Evolutionary conservation across 2,329 filamentous ascomycete genomes (phyloP).

Genomic region (Alternaria rosae): DNA sequence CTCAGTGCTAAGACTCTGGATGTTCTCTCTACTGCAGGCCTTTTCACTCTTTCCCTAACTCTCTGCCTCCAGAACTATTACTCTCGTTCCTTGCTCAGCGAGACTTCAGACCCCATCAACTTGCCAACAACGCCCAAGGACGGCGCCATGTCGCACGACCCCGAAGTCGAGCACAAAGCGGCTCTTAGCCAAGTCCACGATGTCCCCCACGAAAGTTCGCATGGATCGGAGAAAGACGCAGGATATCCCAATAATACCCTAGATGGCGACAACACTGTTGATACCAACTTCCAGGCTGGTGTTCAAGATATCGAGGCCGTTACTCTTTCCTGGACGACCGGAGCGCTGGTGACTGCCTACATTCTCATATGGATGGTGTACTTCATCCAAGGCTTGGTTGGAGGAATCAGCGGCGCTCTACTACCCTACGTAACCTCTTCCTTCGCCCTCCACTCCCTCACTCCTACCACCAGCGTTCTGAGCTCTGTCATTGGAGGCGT

Average conservation of each 20-base stretch:
- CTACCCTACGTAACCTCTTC: slow-evolving; percentile 47
- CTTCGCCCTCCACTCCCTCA: slow-evolving; percentile 41
- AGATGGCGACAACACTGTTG: background rate
- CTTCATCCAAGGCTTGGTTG: slow-evolving; percentile 55
- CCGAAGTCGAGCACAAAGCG: background rate
- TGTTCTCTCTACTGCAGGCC: background rate
- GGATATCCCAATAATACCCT: background rate
- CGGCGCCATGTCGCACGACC: background rate
- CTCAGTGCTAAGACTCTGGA: background rate
- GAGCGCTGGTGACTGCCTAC: slow-evolving; percentile 6
- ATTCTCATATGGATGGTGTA: slow-evolving; percentile 19
- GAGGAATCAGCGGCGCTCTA: slow-evolving; percentile 48
- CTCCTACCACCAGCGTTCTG: slow-evolving; percentile 42
- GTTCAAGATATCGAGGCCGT: slow-evolving; percentile 9
- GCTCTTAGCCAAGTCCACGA: background rate
- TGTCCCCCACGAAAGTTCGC: background rate
- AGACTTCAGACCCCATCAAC: no score
- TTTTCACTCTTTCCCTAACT: background rate
- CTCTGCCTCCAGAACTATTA: background rate
- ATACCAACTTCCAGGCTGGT: slow-evolving; percentile 3
- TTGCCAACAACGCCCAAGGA: background rate
- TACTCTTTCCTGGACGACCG: slow-evolving; percentile 6
- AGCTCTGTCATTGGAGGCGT: slow-evolving; percentile 46
- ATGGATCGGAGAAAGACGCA: background rate
- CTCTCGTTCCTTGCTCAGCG: background rate